Evolutionary conservation across 768 basidiomycete species (phyloP), one percentile per base, ranked within the genome.

Genomic region (Hericium rajendrae): DNA sequence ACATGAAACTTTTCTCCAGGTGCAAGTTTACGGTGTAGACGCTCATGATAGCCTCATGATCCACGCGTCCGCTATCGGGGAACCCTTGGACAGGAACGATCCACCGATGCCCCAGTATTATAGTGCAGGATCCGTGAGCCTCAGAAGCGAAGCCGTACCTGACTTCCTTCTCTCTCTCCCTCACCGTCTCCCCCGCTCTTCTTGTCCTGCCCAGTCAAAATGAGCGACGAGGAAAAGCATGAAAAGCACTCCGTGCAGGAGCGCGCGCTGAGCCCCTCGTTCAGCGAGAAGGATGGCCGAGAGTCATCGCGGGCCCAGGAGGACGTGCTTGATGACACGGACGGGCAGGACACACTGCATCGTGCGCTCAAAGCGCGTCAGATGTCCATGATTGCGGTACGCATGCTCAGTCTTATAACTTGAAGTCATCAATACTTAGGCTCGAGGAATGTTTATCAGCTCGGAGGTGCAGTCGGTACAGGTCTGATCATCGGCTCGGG

Each of bases 401-500:
- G 71, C 58, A 37, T 16, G 15, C 20, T 16, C 12, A 18, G 2
- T 51, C 38, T 20, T 28, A 24, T 18, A 46, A 9, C 8, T n/a
- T 5, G n/a, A 15, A 22, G 32, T n/a, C 3, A 20, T 13, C 50
- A 37, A 16, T 15, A 46, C 16, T n/a, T n/a, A 20, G 22, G 9
- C 32, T 32, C 32, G 6, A 10, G 8, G 32, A 32, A 32, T 32
- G 9, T 32, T 10, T 32, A 6, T 13, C 20, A 69, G 69, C 68
- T 71, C n/a, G 70, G 70, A 6, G 70, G 70, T 46, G 69, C 70
- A 9, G 63, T 71, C 48, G 70, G 69, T 2, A 71, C 70, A 24
- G 70, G 70, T 53, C 62, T 71, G 18, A 69, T 71, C 55, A 70
- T 71, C 41, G 69, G 73, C 20, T 83, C 81, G 28, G 82, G 81